Evolutionary conservation across 2,329 filamentous ascomycete species (phyloP).

Genomic region (Colletotrichum gloeosporioides): DNA sequence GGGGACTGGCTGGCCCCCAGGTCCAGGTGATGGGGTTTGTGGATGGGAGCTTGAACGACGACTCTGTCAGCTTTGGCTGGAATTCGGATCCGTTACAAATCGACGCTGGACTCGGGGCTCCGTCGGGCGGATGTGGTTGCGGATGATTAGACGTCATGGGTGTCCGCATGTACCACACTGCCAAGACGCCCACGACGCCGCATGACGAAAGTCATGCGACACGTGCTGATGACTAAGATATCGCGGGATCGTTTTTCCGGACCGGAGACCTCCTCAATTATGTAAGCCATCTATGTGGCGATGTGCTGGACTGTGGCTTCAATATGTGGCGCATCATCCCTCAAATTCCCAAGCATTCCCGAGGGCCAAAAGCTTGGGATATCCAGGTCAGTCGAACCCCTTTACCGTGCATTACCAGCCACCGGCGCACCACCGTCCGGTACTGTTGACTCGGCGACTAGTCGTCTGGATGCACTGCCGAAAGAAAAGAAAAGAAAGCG

Average conservation of each 20-base stretch:
- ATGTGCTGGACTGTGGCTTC: background rate
- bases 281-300: background rate
- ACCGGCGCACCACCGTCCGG: background rate
- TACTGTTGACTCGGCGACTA: background rate
- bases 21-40: background rate
- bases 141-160: conserved; percentile 8
- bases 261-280: fast-evolving
- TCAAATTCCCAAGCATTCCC: background rate
- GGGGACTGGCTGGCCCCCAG: background rate
- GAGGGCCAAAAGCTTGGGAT: background rate
- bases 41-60: background rate
- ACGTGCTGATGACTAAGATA: background rate
- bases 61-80: background rate
- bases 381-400: background rate
- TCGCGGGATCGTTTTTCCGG: background rate
- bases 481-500: background rate
- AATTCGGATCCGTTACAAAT: background rate
- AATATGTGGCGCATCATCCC: background rate
- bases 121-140: background rate
- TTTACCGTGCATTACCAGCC: background rate
- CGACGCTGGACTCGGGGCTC: background rate
- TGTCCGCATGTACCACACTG: background rate
- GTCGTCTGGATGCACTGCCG: background rate
- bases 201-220: conserved; percentile 8
- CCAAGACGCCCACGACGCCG: background rate